Conservation (phyloP, 2,329 filamentous ascomycete species). For the Calonectria leucothoes region DNA sequence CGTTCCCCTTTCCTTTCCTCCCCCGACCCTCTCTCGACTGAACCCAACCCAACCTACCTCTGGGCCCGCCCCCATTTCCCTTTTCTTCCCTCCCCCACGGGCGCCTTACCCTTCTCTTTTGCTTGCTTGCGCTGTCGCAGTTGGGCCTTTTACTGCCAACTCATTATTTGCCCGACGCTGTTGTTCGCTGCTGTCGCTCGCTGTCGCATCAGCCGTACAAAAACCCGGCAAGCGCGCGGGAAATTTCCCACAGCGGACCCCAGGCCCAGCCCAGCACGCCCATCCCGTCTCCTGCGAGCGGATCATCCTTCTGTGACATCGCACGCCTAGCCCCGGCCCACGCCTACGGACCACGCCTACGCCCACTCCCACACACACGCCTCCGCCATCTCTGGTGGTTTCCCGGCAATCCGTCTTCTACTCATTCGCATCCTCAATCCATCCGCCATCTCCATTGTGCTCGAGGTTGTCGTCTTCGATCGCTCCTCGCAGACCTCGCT, state of each 20-base stretch:
- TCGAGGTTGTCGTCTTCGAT: slow-evolving; percentile 32
- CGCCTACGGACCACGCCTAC: slow-evolving; percentile 29
- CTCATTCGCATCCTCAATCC: slow-evolving; percentile 19
- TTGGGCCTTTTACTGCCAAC: slow-evolving; percentile 5
- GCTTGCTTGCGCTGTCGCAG: background rate
- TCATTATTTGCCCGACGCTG: slow-evolving; percentile 2
- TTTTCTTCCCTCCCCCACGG: background rate
- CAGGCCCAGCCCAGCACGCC: slow-evolving; percentile 18
- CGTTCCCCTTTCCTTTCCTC: slow-evolving; percentile 17
- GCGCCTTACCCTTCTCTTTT: slow-evolving; percentile 2
- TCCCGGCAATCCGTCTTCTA: slow-evolving; percentile 30
- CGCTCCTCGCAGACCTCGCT: slow-evolving; percentile 30
- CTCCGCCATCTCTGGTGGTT: slow-evolving; percentile 40
- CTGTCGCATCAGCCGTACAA: slow-evolving; percentile 22
- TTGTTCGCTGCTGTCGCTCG: background rate
- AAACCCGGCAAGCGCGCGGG: slow-evolving; percentile 38
- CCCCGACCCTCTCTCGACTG: slow-evolving; percentile 8
- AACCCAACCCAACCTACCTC: slow-evolving; percentile 17
- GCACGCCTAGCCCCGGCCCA: slow-evolving; percentile 17
- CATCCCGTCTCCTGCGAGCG: slow-evolving; percentile 22
- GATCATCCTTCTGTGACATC: slow-evolving; percentile 31
- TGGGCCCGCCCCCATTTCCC: slow-evolving; percentile 19
- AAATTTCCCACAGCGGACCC: slow-evolving; percentile 32
- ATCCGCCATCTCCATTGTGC: slow-evolving; percentile 34
- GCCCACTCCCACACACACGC: slow-evolving; percentile 30